Evolutionary conservation across 805 yeast species (phyloP).

Genomic region (Cyberlindnera mississippiensis): DNA sequence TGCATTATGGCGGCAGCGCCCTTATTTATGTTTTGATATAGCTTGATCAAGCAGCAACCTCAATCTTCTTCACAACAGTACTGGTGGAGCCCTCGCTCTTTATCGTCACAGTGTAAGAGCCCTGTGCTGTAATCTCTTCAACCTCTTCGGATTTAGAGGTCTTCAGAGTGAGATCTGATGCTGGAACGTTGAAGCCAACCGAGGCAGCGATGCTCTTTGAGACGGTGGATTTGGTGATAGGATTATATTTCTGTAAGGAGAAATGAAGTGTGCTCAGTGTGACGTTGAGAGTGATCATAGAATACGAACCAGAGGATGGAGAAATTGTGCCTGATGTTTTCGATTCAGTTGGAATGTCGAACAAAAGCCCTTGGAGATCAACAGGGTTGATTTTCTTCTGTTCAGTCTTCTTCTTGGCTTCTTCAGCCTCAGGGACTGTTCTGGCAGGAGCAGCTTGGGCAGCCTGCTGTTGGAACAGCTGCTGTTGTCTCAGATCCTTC

Average conservation of each 20-base stretch:
- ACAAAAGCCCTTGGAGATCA: conserved; percentile 22
- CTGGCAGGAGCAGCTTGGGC: conserved; percentile 3
- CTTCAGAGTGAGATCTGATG: conserved; percentile 13
- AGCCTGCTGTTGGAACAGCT: conserved; percentile 5
- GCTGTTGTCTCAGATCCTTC: conserved; percentile 15
- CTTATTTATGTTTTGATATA: no score
- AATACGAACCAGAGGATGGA: conserved; percentile 15
- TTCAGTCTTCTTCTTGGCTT: conserved; percentile 3
- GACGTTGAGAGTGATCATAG: conserved; percentile 23
- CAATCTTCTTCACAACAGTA: conserved; percentile 16
- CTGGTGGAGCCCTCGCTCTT: conserved; percentile 12
- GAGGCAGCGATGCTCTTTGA: conserved; percentile 9
- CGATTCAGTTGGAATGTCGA: conserved; percentile 16
- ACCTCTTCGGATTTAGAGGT: conserved; percentile 2
- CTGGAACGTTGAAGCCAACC: conserved; percentile 20
- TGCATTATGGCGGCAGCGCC: no score
- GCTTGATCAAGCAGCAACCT: conserved; percentile 11
- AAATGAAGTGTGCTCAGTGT: conserved; percentile 16
- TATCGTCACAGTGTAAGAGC: conserved; percentile 20
- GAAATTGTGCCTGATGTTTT: conserved; percentile 3
- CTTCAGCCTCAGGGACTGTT: conserved; percentile 2
- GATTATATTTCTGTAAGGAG: background rate
- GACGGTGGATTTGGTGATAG: conserved; percentile 16
- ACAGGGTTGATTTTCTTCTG: conserved; percentile 11
- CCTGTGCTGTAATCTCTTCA: conserved; percentile 15